These are phyloP conservation scores for Ophiosphaerella korrae DNA, from an alignment of 2,329 filamentous ascomycete species.

Conservation along the genomic window DNA sequence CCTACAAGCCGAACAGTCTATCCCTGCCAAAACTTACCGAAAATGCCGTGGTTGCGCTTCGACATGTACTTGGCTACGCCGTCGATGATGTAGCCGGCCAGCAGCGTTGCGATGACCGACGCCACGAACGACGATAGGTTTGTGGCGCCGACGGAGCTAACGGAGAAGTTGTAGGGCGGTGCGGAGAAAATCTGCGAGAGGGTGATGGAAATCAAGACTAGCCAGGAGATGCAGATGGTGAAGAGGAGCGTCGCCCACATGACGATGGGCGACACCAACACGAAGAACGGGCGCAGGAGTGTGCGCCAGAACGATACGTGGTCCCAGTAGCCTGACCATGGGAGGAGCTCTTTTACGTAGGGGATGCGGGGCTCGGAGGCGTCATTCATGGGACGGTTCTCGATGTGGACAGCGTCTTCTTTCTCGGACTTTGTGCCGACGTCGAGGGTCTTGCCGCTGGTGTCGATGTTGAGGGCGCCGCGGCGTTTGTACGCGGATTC, in stretches of 20 bases:
- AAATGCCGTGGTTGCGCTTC: constrained; percentile 26
- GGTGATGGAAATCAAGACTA: constrained; percentile 31
- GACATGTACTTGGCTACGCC: constrained; percentile 30
- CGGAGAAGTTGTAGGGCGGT: constrained; percentile 31
- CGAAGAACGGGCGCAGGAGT: constrained; percentile 23
- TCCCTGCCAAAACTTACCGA: constrained; percentile 16
- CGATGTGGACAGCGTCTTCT: constrained; percentile 13
- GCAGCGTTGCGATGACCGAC: constrained; percentile 23
- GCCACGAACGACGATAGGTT: constrained; percentile 32
- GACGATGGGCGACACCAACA: constrained; percentile 24
- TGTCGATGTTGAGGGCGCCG: constrained; percentile 25
- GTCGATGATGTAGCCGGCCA: constrained; percentile 24
- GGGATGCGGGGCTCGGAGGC: constrained; percentile 8
- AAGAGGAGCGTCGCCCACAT: constrained; percentile 31
- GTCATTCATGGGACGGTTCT: constrained; percentile 1
- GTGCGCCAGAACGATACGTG: constrained; percentile 28
- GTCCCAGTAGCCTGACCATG: constrained; percentile 27
- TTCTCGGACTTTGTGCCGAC: constrained; percentile 9
- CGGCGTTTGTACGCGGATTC: constrained; percentile 22
- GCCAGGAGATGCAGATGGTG: constrained; percentile 35
- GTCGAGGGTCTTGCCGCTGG: constrained; percentile 14
- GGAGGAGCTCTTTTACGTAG: constrained; percentile 13
- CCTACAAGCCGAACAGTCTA: too few relatives aligned
- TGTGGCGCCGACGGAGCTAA: constrained; percentile 26
- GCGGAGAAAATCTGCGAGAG: constrained; percentile 34